Evolutionary conservation across 1,139 yeast species (phyloP).

Genomic region (Geotrichum reessii): DNA sequence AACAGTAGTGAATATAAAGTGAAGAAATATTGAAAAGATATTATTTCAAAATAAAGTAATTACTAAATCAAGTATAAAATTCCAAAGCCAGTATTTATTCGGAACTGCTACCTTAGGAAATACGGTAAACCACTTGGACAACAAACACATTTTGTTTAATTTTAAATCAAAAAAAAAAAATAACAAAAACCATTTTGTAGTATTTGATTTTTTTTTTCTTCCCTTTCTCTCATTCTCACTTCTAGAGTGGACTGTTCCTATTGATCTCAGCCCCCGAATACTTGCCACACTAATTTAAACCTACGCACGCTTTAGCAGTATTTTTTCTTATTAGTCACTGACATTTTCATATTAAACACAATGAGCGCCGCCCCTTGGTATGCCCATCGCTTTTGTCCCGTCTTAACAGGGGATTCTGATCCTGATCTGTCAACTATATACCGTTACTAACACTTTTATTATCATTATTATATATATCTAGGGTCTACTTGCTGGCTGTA

Average conservation of each 20-base stretch:
- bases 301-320: not conserved
- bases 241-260: not conserved
- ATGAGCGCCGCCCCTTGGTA: constrained; percentile 6
- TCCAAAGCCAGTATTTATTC: not conserved
- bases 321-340: not conserved
- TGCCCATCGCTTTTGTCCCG: not conserved
- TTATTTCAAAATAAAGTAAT: not conserved
- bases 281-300: not conserved
- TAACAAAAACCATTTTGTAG: not conserved
- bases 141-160: not conserved
- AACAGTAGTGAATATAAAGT: not conserved
- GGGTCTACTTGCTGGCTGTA: constrained; percentile 54
- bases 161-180: not conserved
- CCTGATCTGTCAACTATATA: not conserved
- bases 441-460: not conserved
- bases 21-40: not conserved
- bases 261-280: not conserved
- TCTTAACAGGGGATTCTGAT: not conserved
- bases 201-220: not conserved
- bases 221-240: not conserved
- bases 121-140: not conserved
- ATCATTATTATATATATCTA: not conserved
- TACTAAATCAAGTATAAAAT: not conserved
- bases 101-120: not conserved
- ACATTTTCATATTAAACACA: not conserved